Evolutionary conservation across 2,329 filamentous ascomycete species (phyloP), one percentile per base, ranked within the genome.

Genomic region (Pseudohalonectria lignicola): DNA sequence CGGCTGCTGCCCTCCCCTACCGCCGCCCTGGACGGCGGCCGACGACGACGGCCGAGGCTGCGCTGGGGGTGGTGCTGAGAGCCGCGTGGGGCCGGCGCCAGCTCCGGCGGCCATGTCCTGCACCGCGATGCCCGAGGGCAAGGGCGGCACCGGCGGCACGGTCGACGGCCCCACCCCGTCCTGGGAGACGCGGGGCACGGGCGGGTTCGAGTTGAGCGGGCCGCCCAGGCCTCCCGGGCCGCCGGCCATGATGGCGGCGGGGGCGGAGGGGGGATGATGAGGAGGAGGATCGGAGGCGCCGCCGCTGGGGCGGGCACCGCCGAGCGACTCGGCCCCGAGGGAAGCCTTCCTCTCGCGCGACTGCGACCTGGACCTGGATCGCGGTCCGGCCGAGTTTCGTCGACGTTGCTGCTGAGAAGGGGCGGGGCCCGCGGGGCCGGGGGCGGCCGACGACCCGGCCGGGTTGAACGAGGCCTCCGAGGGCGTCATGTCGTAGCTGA

Each of bases 401-500:
- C n/a, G n/a, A n/a, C n/a, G n/a, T n/a, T n/a, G n/a, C n/a, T n/a
- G n/a, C n/a, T n/a, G n/a, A n/a, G n/a, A n/a, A n/a, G n/a, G n/a
- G n/a, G n/a, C n/a, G n/a, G n/a, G n/a, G n/a, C n/a, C n/a, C n/a
- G n/a, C n/a, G n/a, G n/a, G n/a, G n/a, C n/a, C n/a, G n/a, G n/a
- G n/a, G n/a, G n/a, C n/a, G n/a, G n/a, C n/a, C n/a, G n/a, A n/a
- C 26, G 16, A 26, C 21, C 31, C n/a, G 31, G 23, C 23, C 23
- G 23, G 12, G 23, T 74, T 76, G 53, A 74, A 79, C 29, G 75
- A 81, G 16, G 76, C 59, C 50, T 85, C 80, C 6, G 78, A 82
- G n/a, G 74, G 66, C 32, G 73, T 72, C 46, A 74, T 69, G 40
- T 84, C 79, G 45, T 79, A 82, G 60, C 78, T 83, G 45, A 81